phyloP scores from a whole-genome alignment of 1,139 yeast genomes.

The Wickerhamiella pararugosa region DNA sequence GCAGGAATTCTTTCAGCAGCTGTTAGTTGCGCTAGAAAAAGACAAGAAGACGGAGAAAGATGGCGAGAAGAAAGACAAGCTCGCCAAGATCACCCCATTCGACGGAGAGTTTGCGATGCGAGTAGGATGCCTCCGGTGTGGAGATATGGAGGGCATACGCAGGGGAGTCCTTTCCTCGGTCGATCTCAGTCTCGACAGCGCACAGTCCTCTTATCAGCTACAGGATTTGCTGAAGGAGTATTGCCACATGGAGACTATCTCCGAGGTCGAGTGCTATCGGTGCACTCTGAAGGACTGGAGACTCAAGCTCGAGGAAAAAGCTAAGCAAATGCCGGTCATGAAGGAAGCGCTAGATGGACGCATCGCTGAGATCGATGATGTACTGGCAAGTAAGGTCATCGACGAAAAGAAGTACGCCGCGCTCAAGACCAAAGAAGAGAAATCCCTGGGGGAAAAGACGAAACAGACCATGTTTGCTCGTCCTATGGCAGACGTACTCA shows the following conservation, averaged over 20 bases:
- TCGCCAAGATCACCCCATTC: slow-evolving; percentile 60
- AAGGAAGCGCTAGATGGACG: slow-evolving; percentile 37
- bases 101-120: slow-evolving; percentile 80
- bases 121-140: slow-evolving; percentile 78
- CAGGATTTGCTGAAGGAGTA: slow-evolving; percentile 52
- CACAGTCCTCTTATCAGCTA: slow-evolving; percentile 27
- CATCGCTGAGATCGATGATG: slow-evolving; percentile 39
- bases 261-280: slow-evolving; percentile 85
- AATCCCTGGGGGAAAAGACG: slow-evolving; percentile 61
- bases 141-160: slow-evolving; percentile 85
- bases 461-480: slow-evolving; percentile 67
- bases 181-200: slow-evolving; percentile 42
- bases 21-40: slow-evolving; percentile 56
- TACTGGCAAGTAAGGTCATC: slow-evolving; percentile 49
- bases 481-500: slow-evolving; percentile 63
- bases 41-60: slow-evolving; percentile 26
- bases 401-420: slow-evolving; percentile 66
- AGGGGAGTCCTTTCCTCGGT: slow-evolving; percentile 70
- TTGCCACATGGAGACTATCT: slow-evolving; percentile 69
- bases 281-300: slow-evolving; percentile 60
- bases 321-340: slow-evolving; percentile 16
- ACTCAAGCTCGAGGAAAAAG: slow-evolving; percentile 29
- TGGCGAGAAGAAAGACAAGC: slow-evolving; percentile 6
- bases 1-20: slow-evolving; percentile 79
- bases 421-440: slow-evolving; percentile 60